phyloP scores from a whole-genome alignment of 257 asterid genomes.

The Eustoma russellianum region DNA sequence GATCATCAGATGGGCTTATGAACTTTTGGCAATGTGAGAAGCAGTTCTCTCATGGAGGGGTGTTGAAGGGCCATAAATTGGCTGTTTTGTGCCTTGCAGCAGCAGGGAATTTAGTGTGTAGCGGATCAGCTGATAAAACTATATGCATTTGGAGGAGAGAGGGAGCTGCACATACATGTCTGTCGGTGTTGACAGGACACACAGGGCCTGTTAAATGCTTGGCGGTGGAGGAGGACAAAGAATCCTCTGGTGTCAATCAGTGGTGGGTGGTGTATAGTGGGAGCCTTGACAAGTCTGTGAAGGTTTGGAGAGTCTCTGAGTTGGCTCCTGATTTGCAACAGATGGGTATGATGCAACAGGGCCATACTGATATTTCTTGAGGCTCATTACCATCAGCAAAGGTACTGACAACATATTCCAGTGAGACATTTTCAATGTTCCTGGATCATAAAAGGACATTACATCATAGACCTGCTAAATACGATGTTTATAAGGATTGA shows the following conservation, averaged over 20 bases:
- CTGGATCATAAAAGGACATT: neutral
- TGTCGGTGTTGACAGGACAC: slow-evolving; percentile 66
- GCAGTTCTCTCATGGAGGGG: slow-evolving; percentile 53
- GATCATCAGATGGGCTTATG: slow-evolving; percentile 65
- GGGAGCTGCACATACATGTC: slow-evolving; percentile 45
- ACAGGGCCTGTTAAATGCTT: slow-evolving; percentile 83
- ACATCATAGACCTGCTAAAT: neutral
- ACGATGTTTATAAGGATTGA: neutral
- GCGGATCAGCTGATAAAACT: slow-evolving; percentile 73
- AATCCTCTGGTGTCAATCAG: slow-evolving; percentile 22
- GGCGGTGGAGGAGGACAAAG: slow-evolving; percentile 47
- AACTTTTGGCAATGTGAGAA: slow-evolving; percentile 67
- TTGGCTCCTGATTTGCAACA: slow-evolving; percentile 41
- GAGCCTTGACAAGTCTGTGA: slow-evolving; percentile 71
- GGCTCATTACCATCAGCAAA: slow-evolving; percentile 45
- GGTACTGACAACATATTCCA: slow-evolving; percentile 22
- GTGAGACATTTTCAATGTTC: neutral
- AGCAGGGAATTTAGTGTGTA: slow-evolving; percentile 51
- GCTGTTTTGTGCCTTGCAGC: slow-evolving; percentile 64
- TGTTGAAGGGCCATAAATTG: slow-evolving; percentile 62
- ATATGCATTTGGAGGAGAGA: slow-evolving; percentile 71
- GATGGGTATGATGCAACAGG: slow-evolving; percentile 20
- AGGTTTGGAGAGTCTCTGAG: slow-evolving; percentile 78
- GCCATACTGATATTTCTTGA: slow-evolving; percentile 30
- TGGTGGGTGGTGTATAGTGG: slow-evolving; percentile 75